Evolutionary conservation across 805 yeast species (phyloP), one percentile per base, ranked within the genome.

Genomic region (Jamesozyma rosinii): DNA sequence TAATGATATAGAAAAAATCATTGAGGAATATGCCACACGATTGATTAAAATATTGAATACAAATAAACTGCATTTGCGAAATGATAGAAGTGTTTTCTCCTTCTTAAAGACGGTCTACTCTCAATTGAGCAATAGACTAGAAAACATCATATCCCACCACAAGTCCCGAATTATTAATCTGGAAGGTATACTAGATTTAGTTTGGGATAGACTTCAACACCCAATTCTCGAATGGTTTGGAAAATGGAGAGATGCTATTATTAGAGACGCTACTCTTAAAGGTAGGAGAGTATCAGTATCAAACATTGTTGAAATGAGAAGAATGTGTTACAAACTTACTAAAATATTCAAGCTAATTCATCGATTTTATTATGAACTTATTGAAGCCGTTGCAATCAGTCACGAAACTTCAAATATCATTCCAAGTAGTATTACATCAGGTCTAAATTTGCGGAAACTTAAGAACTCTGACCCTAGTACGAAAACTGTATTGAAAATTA

Each of bases 201-300:
- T 77, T 18, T 81, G 87, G 88, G 52, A 65, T 26, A 74, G 75
- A 3, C 70, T 81, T 47, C 81, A 77, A 47, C 76, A 77, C 50
- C 86, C 86, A 2, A 71, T 76, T 2, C 68, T 81, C 47, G 77
- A 76, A 49, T 70, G 70, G 53, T 79, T 71, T 51, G 76, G 72
- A 51, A 51, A 57, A 11, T 66, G 63, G 52, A 46, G 41, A 50
- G 49, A 42, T 38, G n/a, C n/a, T n/a, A 46, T 41, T 42, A 49
- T 37, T 37, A 38, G 46, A 39, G 43, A 50, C 39, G 44, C 46
- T 32, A 11, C 8, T 6, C 4, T 5, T 5, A 33, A 19, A 33
- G 44, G 40, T 45, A 49, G 24, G 35, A 44, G 40, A 52, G 51
- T 43, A 45, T 41, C 55, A 41, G 41, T 43, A 13, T 27, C 17